Evolutionary conservation across 2,329 filamentous ascomycete species (phyloP), one percentile per base, ranked within the genome.

Genomic region (Trichoderma atrobrunneum): DNA sequence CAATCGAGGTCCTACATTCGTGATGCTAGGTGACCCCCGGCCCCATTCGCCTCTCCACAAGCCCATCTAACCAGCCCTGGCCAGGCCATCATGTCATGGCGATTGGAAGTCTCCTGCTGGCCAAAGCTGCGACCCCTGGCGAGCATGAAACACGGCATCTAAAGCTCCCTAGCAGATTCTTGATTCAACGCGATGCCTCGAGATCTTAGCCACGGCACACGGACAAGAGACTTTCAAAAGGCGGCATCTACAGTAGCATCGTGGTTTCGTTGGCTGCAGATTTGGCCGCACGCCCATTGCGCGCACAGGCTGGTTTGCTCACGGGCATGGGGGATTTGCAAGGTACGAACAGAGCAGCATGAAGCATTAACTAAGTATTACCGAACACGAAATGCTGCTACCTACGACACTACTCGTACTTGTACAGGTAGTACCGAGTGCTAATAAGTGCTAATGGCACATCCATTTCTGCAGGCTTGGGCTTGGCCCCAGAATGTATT

Each of bases 91-190:
- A 70, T 70, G 57, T 70, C 39, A 61, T 54, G 57, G 67, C 56
- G 56, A 54, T 54, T 62, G 56, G 21, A 54, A 18, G 66, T 61
- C 66, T 69, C 28, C 66, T 61, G 66, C 56, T 51, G 54, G 51
- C 63, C 65, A 21, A 24, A 32, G n/a, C 39, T 60, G 54, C 67
- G 26, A 32, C 57, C 57, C 67, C 57, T 62, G 57, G 67, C 28
- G 28, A 39, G 67, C 57, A 54, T 70, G 67, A 70, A 70, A 70
- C 67, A 70, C 67, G 67, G 57, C 67, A 70, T 43, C 57, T 54
- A 48, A 12, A 61, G 36, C 56, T 69, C 30, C 56, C 57, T 34
- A 60, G 30, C 57, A 51, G 39, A 26, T 48, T 60, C 8, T 14
- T 60, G 54, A 43, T 26, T 68, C 65, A 60, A 68, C 18, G 12